Percentiles rank a stretch among this genome's conserved stretches.
These are phyloP conservation scores for Neoarthrinium moseri DNA, from an alignment of 2,329 filamentous ascomycete species.

Conservation along the genomic window DNA sequence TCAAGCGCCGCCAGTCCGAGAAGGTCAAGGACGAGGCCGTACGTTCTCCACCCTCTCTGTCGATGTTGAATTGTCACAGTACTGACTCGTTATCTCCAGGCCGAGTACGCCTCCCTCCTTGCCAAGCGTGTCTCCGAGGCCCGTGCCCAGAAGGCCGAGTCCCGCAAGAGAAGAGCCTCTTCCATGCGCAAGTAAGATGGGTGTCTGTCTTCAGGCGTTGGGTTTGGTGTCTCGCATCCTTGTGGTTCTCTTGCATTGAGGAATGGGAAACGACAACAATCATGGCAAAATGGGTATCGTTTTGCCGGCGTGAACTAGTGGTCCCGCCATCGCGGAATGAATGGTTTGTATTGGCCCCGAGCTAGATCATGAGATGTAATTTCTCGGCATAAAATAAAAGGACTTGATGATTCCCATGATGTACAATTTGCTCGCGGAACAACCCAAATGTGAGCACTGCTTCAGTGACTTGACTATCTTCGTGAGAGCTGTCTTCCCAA, in stretches of 20 bases:
- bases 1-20: conserved; percentile 98
- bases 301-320: conserved; percentile 8
- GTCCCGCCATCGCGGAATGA: background rate
- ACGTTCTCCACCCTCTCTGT: conserved; percentile 43
- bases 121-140: conserved; percentile 97
- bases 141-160: conserved; percentile 90
- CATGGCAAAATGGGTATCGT: conserved; percentile 19
- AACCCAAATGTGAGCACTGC: too few species aligned
- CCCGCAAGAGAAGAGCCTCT: conserved; percentile 94
- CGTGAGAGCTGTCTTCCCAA: too few species aligned
- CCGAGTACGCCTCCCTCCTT: conserved; percentile 94
- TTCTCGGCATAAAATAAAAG: conserved; percentile 9
- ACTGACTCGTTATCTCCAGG: conserved; percentile 50
- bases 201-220: conserved; percentile 31
- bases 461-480: too few species aligned
- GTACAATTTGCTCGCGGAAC: too few species aligned
- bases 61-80: background rate
- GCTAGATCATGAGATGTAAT: conserved; percentile 11
- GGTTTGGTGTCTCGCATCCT: conserved; percentile 25
- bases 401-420: conserved; percentile 10
- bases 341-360: conserved; percentile 3
- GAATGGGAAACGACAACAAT: conserved; percentile 22
- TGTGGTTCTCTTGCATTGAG: conserved; percentile 35
- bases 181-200: conserved; percentile 88
- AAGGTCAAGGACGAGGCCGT: conserved; percentile 98